A percentile compares a stretch with the other conserved stretches of the same genome.
These are phyloP conservation scores for Ceratocystis huliohia DNA, from an alignment of 2,329 filamentous ascomycete genomes.

Conservation along the genomic window DNA sequence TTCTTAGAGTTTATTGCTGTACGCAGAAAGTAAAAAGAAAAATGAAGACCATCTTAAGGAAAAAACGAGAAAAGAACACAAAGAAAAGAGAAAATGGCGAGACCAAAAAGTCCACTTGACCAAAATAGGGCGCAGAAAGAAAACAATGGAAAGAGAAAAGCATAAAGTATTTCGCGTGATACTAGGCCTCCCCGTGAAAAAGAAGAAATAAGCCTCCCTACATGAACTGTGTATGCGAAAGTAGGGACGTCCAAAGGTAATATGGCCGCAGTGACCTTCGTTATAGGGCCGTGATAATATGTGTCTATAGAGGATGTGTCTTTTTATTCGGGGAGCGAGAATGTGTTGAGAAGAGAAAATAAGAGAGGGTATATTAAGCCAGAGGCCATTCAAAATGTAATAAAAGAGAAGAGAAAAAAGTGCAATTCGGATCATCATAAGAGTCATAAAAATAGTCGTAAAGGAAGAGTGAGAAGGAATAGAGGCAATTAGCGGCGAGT, in stretches of 20 bases:
- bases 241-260: not conserved
- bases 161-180: not conserved
- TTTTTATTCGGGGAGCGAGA: not conserved
- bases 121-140: not conserved
- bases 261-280: not conserved
- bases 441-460: constrained; percentile 17
- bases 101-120: not conserved
- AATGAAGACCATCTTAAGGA: not conserved
- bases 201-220: not conserved
- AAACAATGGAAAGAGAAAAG: not conserved
- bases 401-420: constrained; percentile 1
- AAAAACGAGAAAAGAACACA: not conserved
- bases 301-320: not conserved
- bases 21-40: not conserved
- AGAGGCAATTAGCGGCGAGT: not conserved
- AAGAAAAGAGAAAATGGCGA: not conserved
- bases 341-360: not conserved
- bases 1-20: not conserved
- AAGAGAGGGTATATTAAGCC: not conserved
- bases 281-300: not conserved
- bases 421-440: constrained; percentile 9
- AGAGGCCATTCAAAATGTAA: not conserved
- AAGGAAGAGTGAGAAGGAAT: not conserved
- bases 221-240: not conserved
- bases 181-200: not conserved